These are phyloP conservation scores for Russula compacta DNA, from an alignment of 768 basidiomycete genomes.

Conservation along the genomic window DNA sequence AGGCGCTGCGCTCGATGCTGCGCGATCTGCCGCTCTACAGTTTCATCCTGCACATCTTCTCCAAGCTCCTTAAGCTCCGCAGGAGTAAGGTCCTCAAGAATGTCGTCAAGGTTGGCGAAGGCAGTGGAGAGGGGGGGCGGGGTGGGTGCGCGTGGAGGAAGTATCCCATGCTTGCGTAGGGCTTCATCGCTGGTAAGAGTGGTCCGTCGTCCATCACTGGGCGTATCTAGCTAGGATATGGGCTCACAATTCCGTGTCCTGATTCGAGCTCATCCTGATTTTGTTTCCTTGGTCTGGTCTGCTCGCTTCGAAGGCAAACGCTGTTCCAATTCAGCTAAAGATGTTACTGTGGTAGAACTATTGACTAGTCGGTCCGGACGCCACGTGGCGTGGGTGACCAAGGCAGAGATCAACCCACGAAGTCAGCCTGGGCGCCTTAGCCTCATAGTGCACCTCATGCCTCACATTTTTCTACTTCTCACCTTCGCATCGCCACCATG, in stretches of 20 bases:
- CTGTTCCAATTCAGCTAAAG: no score
- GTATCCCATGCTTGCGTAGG: constrained; percentile 84
- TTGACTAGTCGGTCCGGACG: not conserved
- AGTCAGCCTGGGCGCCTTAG: not conserved
- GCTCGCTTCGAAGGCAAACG: no score
- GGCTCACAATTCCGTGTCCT: constrained; percentile 94
- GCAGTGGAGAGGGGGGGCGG: constrained; percentile 74
- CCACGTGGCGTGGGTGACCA: not conserved
- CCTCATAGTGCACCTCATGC: not conserved
- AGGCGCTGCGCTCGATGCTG: constrained; percentile 56
- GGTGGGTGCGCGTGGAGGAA: constrained; percentile 62
- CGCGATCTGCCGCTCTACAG: constrained; percentile 64
- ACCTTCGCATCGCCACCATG: not conserved
- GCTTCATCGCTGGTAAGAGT: constrained; percentile 71
- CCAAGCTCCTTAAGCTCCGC: constrained; percentile 58
- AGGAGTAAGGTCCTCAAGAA: constrained; percentile 53
- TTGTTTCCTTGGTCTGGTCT: no score
- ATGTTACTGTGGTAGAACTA: no score
- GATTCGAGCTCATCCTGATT: constrained; percentile 55
- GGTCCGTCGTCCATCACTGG: constrained; percentile 8
- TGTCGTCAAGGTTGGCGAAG: constrained; percentile 63
- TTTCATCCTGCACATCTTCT: constrained; percentile 69
- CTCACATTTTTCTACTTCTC: not conserved
- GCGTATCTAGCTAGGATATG: not conserved
- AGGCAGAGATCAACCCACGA: no score